These are phyloP conservation scores for Schizochytrium sp. DNA, from an alignment of 108 stramenopile species.

Conservation along the genomic window DNA sequence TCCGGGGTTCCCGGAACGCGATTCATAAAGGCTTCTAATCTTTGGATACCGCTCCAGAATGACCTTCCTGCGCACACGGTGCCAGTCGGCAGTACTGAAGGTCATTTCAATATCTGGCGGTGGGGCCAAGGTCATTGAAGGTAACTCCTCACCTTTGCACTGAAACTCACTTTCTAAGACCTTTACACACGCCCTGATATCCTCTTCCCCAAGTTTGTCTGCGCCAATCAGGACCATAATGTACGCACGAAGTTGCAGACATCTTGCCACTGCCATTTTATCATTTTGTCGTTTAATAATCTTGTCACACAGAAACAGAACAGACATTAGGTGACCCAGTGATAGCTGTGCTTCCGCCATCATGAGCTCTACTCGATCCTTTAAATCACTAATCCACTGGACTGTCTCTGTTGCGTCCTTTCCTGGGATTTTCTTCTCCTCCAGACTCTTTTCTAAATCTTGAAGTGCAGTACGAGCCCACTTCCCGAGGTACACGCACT, in stretches of 20 bases:
- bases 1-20: slow-evolving; percentile 20
- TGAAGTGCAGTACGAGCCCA: not conserved
- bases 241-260: slow-evolving; percentile 30
- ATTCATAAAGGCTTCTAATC: not conserved
- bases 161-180: not conserved
- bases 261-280: not conserved
- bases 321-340: not conserved
- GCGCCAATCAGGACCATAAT: slow-evolving; percentile 42
- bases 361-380: not conserved
- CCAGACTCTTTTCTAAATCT: not conserved
- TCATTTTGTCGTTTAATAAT: not conserved
- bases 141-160: not conserved
- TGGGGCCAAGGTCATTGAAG: not conserved
- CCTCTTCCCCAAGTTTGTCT: slow-evolving; percentile 1
- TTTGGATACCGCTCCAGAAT: slow-evolving; percentile 34
- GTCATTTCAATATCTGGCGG: not conserved
- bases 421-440: not conserved
- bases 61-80: slow-evolving; percentile 6
- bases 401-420: not conserved
- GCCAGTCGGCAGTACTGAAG: slow-evolving; percentile 48
- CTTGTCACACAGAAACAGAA: not conserved
- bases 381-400: not conserved
- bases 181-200: not conserved
- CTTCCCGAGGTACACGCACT: not conserved
- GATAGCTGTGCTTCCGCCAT: not conserved